phyloP scores from a whole-genome alignment of 2,329 filamentous ascomycete species.

The Fusarium dimerum region DNA sequence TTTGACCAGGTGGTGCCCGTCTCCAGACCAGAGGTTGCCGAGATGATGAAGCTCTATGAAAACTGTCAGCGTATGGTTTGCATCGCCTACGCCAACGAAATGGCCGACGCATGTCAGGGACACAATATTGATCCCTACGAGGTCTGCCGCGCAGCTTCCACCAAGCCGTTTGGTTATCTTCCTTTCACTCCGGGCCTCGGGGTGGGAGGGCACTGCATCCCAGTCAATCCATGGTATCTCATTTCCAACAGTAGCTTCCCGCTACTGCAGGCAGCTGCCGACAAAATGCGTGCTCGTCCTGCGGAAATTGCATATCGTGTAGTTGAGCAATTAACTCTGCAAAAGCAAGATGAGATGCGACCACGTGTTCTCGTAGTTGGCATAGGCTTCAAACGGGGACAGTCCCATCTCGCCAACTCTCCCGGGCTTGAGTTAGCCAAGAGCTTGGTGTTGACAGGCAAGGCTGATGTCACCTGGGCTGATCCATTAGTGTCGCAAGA shows the following conservation, averaged over 20 bases:
- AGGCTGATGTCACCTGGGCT: conserved; percentile 44
- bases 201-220: conserved; percentile 58
- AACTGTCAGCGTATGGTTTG: conserved; percentile 59
- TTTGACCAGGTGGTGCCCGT: conserved; percentile 51
- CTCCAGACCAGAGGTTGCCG: conserved; percentile 54
- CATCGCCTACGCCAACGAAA: conserved; percentile 58
- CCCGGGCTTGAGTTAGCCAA: conserved; percentile 46
- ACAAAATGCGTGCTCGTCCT: conserved; percentile 46
- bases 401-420: conserved; percentile 49
- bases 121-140: conserved; percentile 52
- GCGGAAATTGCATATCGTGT: conserved; percentile 38
- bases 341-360: conserved; percentile 3
- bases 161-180: conserved; percentile 55
- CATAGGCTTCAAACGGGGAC: conserved; percentile 52
- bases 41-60: conserved; percentile 61
- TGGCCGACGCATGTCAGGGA: conserved; percentile 52
- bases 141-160: conserved; percentile 49
- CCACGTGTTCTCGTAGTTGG: conserved; percentile 46
- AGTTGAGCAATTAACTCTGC: conserved; percentile 32
- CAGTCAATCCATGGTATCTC: conserved; percentile 56
- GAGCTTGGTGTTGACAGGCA: conserved; percentile 36
- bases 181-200: conserved; percentile 49
- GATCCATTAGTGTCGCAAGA: conserved; percentile 47
- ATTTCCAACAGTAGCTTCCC: conserved; percentile 50
- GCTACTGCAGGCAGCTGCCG: conserved; percentile 45